Evolutionary conservation across 257 asterid genomes (phyloP).

Genomic region (Jasminum sambac): DNA sequence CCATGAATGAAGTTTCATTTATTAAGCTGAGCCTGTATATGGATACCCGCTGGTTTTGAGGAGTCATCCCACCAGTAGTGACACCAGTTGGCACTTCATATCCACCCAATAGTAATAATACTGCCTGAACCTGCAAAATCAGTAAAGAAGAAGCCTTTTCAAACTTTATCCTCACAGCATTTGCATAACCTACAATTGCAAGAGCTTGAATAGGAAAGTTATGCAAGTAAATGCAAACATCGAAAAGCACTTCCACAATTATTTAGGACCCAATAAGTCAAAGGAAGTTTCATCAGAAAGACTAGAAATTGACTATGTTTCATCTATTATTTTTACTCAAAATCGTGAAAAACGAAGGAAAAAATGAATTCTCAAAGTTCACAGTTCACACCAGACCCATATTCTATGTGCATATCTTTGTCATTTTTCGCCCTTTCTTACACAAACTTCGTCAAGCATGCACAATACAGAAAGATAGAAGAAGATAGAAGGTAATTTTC

Average conservation of each 20-base stretch:
- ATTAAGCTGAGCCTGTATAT: conserved; percentile 10
- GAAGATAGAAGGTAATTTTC: too few relatives aligned
- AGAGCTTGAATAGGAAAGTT: neutral
- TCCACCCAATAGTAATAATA: conserved; percentile 84
- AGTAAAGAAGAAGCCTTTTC: neutral
- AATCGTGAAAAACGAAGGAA: neutral
- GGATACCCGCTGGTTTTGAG: conserved; percentile 73
- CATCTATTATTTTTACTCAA: neutral
- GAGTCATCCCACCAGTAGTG: conserved; percentile 64
- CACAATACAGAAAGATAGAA: neutral
- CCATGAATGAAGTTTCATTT: conserved; percentile 5
- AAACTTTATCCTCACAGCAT: neutral
- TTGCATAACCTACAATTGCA: neutral
- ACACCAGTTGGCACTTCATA: conserved; percentile 75
- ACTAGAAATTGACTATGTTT: neutral
- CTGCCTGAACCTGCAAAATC: conserved; percentile 80
- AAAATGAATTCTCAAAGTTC: neutral
- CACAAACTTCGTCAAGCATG: neutral
- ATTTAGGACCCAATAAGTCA: neutral
- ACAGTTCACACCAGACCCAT: neutral
- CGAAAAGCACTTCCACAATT: neutral
- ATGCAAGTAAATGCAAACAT: neutral
- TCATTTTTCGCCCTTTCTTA: neutral
- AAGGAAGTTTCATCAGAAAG: neutral
- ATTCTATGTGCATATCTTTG: neutral